phyloP scores from a whole-genome alignment of 345 rosid species.

The Eucalyptus pauciflora region DNA sequence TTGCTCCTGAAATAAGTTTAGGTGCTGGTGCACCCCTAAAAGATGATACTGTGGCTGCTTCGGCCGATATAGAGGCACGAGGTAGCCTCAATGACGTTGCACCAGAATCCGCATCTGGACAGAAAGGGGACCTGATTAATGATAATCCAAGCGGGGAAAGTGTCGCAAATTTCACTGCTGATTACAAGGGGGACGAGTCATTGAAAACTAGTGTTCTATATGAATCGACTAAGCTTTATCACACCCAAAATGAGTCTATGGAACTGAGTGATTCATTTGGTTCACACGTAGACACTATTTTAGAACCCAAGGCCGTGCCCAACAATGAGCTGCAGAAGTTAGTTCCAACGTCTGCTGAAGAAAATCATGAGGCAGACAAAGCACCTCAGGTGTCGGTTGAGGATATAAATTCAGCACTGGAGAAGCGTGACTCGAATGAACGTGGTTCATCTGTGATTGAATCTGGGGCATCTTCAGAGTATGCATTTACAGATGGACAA shows the following conservation, averaged over 20 bases:
- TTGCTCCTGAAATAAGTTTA: conserved; percentile 19
- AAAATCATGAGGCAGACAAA: conserved; percentile 19
- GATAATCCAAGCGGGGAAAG: conserved; percentile 7
- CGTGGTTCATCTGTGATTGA: conserved; percentile 10
- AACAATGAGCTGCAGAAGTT: conserved; percentile 6
- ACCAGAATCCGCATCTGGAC: conserved; percentile 16
- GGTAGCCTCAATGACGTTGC: conserved; percentile 3
- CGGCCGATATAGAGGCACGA: conserved; percentile 7
- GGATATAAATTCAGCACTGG: conserved; percentile 18
- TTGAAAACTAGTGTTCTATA: conserved; percentile 5
- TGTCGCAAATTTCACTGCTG: conserved; percentile 5
- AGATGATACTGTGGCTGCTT: conserved; percentile 9
- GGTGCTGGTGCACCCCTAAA: conserved; percentile 18
- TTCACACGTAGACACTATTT: conserved; percentile 19
- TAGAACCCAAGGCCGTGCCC: conserved; percentile 17
- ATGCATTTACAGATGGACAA: conserved; percentile 17
- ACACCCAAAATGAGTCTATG: conserved; percentile 11
- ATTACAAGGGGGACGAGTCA: conserved; percentile 7
- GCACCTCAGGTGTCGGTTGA: conserved; percentile 10
- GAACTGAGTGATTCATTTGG: conserved; percentile 9
- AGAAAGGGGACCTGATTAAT: conserved; percentile 7
- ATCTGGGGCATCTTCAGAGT: conserved; percentile 16
- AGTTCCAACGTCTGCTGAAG: conserved; percentile 10
- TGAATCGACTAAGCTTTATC: conserved; percentile 2
- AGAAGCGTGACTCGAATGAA: conserved; percentile 19